Evolutionary conservation across 495 filamentous ascomycete genomes (phyloP).

Genomic region (Penicillium desertorum): DNA sequence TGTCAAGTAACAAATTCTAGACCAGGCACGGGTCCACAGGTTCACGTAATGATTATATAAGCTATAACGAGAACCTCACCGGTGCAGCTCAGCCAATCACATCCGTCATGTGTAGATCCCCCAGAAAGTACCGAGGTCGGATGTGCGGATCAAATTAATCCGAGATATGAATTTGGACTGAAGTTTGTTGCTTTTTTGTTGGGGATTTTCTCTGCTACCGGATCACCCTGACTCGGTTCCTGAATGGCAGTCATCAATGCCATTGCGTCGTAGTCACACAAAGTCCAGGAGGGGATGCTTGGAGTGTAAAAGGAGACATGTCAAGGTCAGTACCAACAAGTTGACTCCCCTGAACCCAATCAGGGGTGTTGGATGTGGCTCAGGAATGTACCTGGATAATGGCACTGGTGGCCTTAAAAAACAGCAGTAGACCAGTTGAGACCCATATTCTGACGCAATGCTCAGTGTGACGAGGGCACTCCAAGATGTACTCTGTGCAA

Average conservation of each 20-base stretch:
- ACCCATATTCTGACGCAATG: conserved; percentile 8
- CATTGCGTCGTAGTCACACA: conserved; percentile 35
- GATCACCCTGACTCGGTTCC: not conserved
- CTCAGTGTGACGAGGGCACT: conserved; percentile 39
- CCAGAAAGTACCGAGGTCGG: conserved; percentile 19
- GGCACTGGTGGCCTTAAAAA: not conserved
- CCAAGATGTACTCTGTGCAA: conserved; percentile 39
- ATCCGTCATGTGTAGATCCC: conserved; percentile 20
- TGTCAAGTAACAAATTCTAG: too few species aligned
- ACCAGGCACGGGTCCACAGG: too few species aligned
- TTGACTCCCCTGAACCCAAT: not conserved
- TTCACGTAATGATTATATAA: conserved; percentile 2
- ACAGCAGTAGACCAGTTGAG: not conserved
- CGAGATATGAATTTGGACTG: conserved; percentile 1
- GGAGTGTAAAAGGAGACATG: conserved; percentile 42
- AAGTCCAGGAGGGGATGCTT: conserved; percentile 43
- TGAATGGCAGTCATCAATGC: conserved; percentile 21
- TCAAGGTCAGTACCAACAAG: conserved; percentile 29
- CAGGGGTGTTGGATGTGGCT: not conserved
- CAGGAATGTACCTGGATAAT: not conserved
- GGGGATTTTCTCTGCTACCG: not conserved
- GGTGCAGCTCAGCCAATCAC: conserved; percentile 1
- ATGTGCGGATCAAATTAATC: not conserved
- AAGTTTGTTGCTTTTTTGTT: not conserved
- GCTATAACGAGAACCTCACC: not conserved